phyloP scores from a whole-genome alignment of 202 grass and related monocot species.

The Carex arenaria region DNA sequence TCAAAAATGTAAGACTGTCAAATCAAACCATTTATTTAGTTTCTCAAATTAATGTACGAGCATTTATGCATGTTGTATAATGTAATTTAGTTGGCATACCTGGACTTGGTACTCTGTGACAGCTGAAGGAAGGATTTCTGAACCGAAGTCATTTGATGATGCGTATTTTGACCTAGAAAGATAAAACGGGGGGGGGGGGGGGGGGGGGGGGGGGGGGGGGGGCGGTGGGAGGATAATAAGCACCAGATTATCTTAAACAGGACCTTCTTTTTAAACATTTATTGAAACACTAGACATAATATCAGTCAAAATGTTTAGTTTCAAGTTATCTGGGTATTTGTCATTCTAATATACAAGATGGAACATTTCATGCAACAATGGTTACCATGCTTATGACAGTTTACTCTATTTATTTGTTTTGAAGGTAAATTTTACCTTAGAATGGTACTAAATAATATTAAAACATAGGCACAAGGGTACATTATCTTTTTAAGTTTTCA shows the following conservation, averaged over 20 bases:
- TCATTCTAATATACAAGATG: not conserved
- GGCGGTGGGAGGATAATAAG: too few relatives aligned
- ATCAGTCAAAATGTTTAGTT: not conserved
- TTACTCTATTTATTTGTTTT: not conserved
- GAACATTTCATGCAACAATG: not conserved
- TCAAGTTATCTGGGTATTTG: not conserved
- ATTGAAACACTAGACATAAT: not conserved
- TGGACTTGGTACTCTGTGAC: constrained; percentile 52
- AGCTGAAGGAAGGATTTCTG: constrained; percentile 63
- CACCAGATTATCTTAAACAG: not conserved
- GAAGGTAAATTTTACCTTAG: not conserved
- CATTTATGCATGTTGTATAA: not conserved
- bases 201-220: too few relatives aligned
- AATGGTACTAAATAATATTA: not conserved
- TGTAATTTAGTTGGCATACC: constrained; percentile 22
- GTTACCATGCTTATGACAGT: not conserved
- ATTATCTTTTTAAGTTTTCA: not conserved
- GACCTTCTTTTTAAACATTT: not conserved
- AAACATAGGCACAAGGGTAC: not conserved
- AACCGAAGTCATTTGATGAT: constrained; percentile 66
- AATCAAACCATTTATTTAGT: not conserved
- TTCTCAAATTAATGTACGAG: not conserved
- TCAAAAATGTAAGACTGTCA: constrained; percentile 62
- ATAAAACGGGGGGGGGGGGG: constrained; percentile 3
- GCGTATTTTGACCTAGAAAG: constrained; percentile 56